A percentile compares a stretch with the other conserved stretches of the same genome.
phyloP scores from a whole-genome alignment of 2,329 filamentous ascomycete species.

The Didymella sp. region DNA sequence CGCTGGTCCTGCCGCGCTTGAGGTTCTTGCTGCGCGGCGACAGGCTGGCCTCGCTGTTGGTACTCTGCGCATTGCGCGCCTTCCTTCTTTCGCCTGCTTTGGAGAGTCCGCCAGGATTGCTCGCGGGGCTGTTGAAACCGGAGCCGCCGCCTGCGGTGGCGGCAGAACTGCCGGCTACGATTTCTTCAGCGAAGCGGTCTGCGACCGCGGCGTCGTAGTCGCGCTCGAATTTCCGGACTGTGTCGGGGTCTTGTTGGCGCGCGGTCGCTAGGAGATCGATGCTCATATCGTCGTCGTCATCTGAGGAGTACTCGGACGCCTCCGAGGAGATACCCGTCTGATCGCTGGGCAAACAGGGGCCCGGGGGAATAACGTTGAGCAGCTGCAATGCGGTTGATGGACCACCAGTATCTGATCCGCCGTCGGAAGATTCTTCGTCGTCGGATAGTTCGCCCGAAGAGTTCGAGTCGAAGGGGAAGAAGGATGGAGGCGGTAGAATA shows the following conservation, averaged over 20 bases:
- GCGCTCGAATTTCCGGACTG: conserved; percentile 51
- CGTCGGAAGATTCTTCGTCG: conserved; percentile 27
- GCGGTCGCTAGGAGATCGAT: conserved; percentile 57
- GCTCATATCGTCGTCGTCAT: conserved; percentile 47
- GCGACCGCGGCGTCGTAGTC: conserved; percentile 58
- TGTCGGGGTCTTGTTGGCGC: conserved; percentile 52
- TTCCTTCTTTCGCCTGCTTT: not conserved
- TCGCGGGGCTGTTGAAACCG: conserved; percentile 53
- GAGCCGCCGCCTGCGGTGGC: conserved; percentile 59
- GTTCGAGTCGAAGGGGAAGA: conserved; percentile 49
- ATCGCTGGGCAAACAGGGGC: not conserved
- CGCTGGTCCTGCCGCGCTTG: conserved; percentile 24
- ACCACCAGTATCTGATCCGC: conserved; percentile 8
- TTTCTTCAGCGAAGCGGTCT: conserved; percentile 57
- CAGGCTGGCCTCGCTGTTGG: conserved; percentile 7
- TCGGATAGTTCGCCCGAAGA: conserved; percentile 48
- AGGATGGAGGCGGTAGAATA: conserved; percentile 54
- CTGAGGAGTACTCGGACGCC: conserved; percentile 36
- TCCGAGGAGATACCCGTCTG: conserved; percentile 20
- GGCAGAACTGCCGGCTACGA: conserved; percentile 57
- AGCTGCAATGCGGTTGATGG: conserved; percentile 39
- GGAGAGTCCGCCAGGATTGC: not conserved
- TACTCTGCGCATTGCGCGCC: not conserved
- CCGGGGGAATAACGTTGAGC: conserved; percentile 34
- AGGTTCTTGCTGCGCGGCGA: conserved; percentile 14